These are phyloP conservation scores for Lactarius hengduanensis DNA, from an alignment of 768 basidiomycete genomes.

Conservation along the genomic window DNA sequence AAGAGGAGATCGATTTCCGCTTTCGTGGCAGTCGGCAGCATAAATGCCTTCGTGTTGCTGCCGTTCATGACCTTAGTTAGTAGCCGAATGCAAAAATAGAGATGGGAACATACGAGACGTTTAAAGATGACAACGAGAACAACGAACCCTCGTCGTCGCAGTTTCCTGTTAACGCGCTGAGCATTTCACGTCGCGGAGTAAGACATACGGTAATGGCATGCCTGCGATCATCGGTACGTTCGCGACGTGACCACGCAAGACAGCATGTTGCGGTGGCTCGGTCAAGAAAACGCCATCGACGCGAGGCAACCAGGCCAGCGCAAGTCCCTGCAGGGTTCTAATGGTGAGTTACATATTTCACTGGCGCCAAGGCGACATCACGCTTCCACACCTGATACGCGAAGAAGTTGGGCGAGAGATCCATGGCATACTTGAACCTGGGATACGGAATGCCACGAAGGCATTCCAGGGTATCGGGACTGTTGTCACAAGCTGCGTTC, in stretches of 20 bases:
- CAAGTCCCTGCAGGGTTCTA: conserved; percentile 8
- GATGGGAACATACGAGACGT: conserved; percentile 19
- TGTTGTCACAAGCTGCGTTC: conserved; percentile 24
- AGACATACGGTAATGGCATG: not conserved
- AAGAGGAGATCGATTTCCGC: conserved; percentile 11
- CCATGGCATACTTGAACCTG: conserved; percentile 21
- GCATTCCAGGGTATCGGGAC: conserved; percentile 30
- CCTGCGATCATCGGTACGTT: conserved; percentile 29
- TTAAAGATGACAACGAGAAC: conserved; percentile 22
- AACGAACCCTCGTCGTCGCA: conserved; percentile 27
- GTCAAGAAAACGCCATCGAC: conserved; percentile 31
- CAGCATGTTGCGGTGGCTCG: conserved; percentile 26
- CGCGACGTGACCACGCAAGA: conserved; percentile 28
- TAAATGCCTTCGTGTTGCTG: conserved; percentile 16
- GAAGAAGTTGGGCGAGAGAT: conserved; percentile 24
- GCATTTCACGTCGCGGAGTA: not conserved
- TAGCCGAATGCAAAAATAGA: not conserved
- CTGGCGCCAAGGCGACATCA: not conserved
- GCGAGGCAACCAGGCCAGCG: conserved; percentile 28
- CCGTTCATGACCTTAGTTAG: not conserved
- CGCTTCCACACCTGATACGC: conserved; percentile 18
- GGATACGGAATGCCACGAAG: conserved; percentile 22
- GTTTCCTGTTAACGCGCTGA: conserved; percentile 16
- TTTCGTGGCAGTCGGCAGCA: conserved; percentile 16
- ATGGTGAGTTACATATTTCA: not conserved